Conservation (phyloP, 345 rosid species). For the Brassica carinata region DNA sequence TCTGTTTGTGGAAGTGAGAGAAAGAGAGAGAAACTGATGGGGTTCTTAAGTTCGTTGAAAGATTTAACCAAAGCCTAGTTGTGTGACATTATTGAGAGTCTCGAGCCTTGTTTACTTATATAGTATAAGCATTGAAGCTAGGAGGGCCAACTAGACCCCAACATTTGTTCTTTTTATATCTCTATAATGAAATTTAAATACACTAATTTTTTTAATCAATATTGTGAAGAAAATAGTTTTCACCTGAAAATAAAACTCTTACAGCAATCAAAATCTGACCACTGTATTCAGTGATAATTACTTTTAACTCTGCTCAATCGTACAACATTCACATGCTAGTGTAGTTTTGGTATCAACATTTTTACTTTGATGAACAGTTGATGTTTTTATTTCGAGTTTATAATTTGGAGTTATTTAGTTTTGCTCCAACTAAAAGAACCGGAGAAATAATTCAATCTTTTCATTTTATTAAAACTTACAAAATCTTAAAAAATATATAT, state of each 20-base stretch:
- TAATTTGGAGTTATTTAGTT: not conserved
- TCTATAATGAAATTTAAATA: not conserved
- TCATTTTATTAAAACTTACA: not conserved
- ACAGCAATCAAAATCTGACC: constrained; percentile 9
- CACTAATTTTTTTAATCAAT: not conserved
- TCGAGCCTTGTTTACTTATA: constrained; percentile 34
- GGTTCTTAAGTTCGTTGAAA: constrained; percentile 19
- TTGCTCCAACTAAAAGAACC: not conserved
- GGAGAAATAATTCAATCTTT: not conserved
- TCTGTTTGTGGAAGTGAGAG: constrained; percentile 15
- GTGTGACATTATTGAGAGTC: constrained; percentile 28
- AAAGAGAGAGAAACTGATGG: not conserved
- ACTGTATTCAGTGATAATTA: constrained; percentile 17
- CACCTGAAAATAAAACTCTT: constrained; percentile 11
- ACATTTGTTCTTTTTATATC: not conserved
- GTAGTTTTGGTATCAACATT: constrained; percentile 3
- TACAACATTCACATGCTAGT: not conserved
- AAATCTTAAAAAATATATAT: not conserved
- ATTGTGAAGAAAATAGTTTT: not conserved
- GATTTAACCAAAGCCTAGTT: constrained; percentile 4
- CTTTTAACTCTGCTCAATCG: constrained; percentile 13
- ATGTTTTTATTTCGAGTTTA: not conserved
- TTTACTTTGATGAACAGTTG: not conserved
- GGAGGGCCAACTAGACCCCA: constrained; percentile 31
- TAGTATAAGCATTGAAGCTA: not conserved